Evolutionary conservation across 2,329 filamentous ascomycete genomes (phyloP), one percentile per base, ranked within the genome.

Genomic region (Sarocladium kiliense): DNA sequence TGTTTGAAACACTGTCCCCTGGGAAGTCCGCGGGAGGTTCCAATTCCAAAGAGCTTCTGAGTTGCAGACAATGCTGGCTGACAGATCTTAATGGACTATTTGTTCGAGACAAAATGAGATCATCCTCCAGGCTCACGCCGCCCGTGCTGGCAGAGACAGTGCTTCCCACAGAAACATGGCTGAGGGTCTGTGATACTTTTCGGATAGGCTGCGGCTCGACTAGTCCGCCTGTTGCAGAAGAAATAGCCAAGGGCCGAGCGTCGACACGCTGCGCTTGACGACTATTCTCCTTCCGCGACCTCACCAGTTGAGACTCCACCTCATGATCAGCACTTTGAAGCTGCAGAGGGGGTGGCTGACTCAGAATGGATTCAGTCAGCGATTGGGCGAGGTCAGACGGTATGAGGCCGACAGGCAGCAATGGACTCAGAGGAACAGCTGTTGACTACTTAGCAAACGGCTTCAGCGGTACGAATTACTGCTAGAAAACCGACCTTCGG

Each of bases 321-420:
- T 23, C 47, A 12, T 36, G 27, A 21, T 21, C 47, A 10, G 16
- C 4, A 16, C 30, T 61, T 14, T 68, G 68, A 3, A 67, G 56
- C 3, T 71, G 67, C 2, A 74, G 61, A 0, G 74, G 69, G 27
- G 71, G 64, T 11, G 76, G 73, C 54, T 80, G 77, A 50, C 77
- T 78, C 26, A 80, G 66, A 37, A 81, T 63, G 0, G 77, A 78
- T 55, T 74, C 70, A 0, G 75, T 75, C 53, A 80, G 65, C n/a
- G 73, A 70, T 5, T 68, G 68, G 4, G 74, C 70, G 3, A 78
- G 63, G 32, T 74, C 72, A 2, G 67, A 55, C 2, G 66, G 59
- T 3, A 68, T 3, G 18, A 51, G 27, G 11, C 47, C 21, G 18
- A 26, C 19, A 11, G n/a, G 23, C 3, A 27, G 27, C n/a, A 51